Conservation (phyloP, 352 stramenopile genomes). For the Pythium plurisporium region DNA sequence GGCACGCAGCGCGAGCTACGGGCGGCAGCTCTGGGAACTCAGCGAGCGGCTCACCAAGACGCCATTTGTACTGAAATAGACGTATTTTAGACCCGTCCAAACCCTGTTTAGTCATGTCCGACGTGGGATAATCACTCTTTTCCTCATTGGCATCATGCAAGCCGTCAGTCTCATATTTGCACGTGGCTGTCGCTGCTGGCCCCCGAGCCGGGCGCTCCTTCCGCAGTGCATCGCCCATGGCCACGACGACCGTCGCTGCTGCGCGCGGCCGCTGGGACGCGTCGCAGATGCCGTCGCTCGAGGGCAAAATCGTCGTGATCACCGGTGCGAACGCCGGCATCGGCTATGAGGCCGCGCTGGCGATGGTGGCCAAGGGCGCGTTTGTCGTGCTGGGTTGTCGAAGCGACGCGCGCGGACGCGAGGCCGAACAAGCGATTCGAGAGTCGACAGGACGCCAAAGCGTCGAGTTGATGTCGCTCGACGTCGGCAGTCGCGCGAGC, state of each 20-base stretch:
- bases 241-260: too few species aligned
- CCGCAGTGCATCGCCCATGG: too few species aligned
- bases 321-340: conserved; percentile 86
- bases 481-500: conserved; percentile 28
- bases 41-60: conserved; percentile 18
- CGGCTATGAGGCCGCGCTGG: conserved; percentile 64
- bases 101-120: background rate
- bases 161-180: too few species aligned
- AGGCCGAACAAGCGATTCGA: conserved; percentile 3
- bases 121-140: background rate
- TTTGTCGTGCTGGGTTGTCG: conserved; percentile 85
- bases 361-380: conserved; percentile 51
- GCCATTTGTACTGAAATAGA: conserved; percentile 13
- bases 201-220: too few species aligned
- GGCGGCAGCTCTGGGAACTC: conserved; percentile 17
- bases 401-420: conserved; percentile 1
- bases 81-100: background rate
- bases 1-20: background rate
- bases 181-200: too few species aligned
- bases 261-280: conserved; percentile 18
- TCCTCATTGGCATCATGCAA: background rate
- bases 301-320: conserved; percentile 68
- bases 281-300: conserved; percentile 26
- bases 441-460: background rate
- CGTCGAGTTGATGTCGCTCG: conserved; percentile 1